Evolutionary conservation across 176 grass and related monocot genomes (phyloP).

Genomic region (Phragmites australis): DNA sequence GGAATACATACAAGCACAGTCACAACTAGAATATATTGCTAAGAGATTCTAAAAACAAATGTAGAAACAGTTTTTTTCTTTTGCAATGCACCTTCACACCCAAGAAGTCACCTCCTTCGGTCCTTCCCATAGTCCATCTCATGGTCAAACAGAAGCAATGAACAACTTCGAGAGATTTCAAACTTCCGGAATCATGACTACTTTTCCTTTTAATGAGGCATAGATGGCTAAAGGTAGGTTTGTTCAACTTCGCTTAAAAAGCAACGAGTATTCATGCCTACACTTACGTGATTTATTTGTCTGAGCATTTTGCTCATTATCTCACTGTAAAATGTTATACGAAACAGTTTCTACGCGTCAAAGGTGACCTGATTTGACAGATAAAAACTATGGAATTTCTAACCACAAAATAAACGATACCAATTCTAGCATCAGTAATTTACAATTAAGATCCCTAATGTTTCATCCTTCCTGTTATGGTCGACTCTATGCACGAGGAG

Average conservation of each 20-base stretch:
- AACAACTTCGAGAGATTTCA: neutral
- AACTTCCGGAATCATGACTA: neutral
- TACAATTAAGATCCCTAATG: neutral
- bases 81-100: conserved; percentile 11
- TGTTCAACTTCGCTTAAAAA: neutral
- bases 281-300: neutral
- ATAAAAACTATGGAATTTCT: neutral
- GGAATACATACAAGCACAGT: neutral
- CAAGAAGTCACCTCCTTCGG: conserved; percentile 4
- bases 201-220: neutral
- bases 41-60: neutral
- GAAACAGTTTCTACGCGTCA: conserved; percentile 2
- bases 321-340: neutral
- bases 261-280: neutral
- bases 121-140: neutral
- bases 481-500: neutral
- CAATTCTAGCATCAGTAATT: neutral
- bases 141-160: neutral
- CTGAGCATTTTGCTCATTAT: neutral
- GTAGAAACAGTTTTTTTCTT: conserved; percentile 27
- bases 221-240: neutral
- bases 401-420: neutral
- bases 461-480: neutral
- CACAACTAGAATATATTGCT: neutral
- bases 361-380: conserved; percentile 1